These are phyloP conservation scores for Zalaria obscura DNA, from an alignment of 2,329 filamentous ascomycete species.

Conservation along the genomic window DNA sequence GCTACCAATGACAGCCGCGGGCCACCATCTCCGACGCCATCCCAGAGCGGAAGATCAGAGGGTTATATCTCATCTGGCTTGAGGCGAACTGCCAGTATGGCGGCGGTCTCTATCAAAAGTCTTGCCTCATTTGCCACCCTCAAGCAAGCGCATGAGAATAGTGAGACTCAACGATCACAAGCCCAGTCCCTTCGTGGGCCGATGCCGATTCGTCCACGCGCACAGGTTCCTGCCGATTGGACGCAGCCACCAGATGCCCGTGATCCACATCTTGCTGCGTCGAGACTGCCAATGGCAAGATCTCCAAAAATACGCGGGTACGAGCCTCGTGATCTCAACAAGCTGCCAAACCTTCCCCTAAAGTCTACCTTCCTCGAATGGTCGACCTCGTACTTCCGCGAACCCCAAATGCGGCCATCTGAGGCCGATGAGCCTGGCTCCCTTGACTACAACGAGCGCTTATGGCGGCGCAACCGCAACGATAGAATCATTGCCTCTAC, in stretches of 20 bases:
- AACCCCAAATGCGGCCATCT: conserved; percentile 94
- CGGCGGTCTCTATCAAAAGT: conserved; percentile 45
- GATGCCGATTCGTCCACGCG: conserved; percentile 26
- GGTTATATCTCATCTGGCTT: conserved; percentile 48
- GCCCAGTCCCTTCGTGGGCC: conserved; percentile 3
- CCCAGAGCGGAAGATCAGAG: conserved; percentile 35
- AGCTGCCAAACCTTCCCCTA: conserved; percentile 55
- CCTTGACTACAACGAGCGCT: conserved; percentile 84
- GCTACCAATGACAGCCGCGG: conserved; percentile 16
- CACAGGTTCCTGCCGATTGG: conserved; percentile 42
- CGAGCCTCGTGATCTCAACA: conserved; percentile 43
- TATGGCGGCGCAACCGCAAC: conserved; percentile 87
- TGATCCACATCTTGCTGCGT: conserved; percentile 52
- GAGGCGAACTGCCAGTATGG: conserved; percentile 49
- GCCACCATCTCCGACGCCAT: conserved; percentile 32
- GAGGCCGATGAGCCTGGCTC: conserved; percentile 95
- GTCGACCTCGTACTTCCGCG: conserved; percentile 93
- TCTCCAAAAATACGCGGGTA: conserved; percentile 72
- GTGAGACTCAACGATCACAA: neutral
- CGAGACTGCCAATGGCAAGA: conserved; percentile 45
- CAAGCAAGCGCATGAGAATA: conserved; percentile 3
- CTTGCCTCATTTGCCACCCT: conserved; percentile 36
- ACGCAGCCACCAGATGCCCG: conserved; percentile 59
- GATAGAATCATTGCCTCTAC: conserved; percentile 85
- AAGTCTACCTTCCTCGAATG: conserved; percentile 80